A percentile compares a stretch with the other conserved stretches of the same genome.
These are phyloP conservation scores for Penicillium chermesinum DNA, from an alignment of 495 filamentous ascomycete genomes.

Conservation along the genomic window DNA sequence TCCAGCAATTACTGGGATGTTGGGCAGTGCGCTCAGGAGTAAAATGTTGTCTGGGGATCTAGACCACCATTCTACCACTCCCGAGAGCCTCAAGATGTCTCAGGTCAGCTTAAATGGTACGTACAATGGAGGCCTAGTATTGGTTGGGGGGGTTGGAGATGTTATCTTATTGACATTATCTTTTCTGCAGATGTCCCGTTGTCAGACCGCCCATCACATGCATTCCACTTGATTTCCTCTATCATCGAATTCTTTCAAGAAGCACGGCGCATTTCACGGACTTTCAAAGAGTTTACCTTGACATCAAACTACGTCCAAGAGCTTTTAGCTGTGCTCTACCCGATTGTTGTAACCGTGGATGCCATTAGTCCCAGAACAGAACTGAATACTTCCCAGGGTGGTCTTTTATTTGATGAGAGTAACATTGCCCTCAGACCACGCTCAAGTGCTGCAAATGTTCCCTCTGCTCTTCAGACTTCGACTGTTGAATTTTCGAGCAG, in stretches of 20 bases:
- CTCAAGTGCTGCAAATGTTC: slow-evolving; percentile 40
- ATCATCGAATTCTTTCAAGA: slow-evolving; percentile 75
- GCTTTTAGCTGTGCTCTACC: slow-evolving; percentile 73
- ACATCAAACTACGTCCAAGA: slow-evolving; percentile 73
- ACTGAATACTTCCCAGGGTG: slow-evolving; percentile 69
- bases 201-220: slow-evolving; percentile 15
- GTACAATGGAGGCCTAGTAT: background rate
- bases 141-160: background rate
- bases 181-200: slow-evolving; percentile 7
- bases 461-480: slow-evolving; percentile 66
- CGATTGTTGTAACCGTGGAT: slow-evolving; percentile 79
- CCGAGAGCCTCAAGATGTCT: slow-evolving; percentile 17
- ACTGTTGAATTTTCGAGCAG: slow-evolving; percentile 49
- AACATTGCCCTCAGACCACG: slow-evolving; percentile 76
- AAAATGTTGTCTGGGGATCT: slow-evolving; percentile 16
- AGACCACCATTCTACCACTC: slow-evolving; percentile 2
- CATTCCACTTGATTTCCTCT: slow-evolving; percentile 53
- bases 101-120: slow-evolving; percentile 16
- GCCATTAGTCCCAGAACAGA: slow-evolving; percentile 76
- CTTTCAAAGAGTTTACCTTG: slow-evolving; percentile 75
- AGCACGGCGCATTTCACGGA: slow-evolving; percentile 63
- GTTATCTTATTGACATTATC: background rate
- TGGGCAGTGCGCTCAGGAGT: slow-evolving; percentile 71
- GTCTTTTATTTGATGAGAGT: slow-evolving; percentile 77
- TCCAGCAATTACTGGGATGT: slow-evolving; percentile 77